These are phyloP conservation scores for Hibiscus syriacus DNA, from an alignment of 345 rosid species.

Conservation along the genomic window DNA sequence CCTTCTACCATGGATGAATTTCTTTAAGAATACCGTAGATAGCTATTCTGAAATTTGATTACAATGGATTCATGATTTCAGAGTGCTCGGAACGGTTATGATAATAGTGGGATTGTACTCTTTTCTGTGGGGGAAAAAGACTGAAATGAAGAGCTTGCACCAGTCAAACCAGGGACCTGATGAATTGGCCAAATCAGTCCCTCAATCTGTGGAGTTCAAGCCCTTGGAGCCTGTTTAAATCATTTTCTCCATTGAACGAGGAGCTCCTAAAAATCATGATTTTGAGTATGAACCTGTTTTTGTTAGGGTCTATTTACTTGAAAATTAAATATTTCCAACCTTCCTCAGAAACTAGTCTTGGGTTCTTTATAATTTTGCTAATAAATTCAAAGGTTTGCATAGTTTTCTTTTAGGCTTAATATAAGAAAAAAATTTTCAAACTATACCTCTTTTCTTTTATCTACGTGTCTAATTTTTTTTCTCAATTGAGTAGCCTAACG, in stretches of 20 bases:
- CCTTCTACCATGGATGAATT: no score
- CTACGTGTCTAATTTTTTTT: no score
- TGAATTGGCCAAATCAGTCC: neutral
- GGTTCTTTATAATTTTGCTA: neutral
- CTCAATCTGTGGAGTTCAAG: conserved; percentile 1
- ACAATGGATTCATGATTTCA: conserved; percentile 13
- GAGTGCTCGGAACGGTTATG: conserved; percentile 26
- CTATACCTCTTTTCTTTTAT: no score
- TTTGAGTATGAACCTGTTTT: neutral
- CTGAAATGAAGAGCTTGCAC: conserved; percentile 13
- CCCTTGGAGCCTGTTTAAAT: neutral
- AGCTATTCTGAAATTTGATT: no score
- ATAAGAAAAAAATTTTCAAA: no score
- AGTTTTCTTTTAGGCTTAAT: neutral
- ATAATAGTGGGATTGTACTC: conserved; percentile 40
- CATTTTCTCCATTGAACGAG: neutral
- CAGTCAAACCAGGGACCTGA: neutral
- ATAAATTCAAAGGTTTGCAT: neutral
- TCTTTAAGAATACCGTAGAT: no score
- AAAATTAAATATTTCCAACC: neutral
- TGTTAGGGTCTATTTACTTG: neutral
- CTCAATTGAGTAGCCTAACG: no score
- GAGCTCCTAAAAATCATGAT: neutral
- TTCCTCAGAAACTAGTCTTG: neutral
- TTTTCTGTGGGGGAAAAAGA: conserved; percentile 31